phyloP scores from a whole-genome alignment of 352 stramenopile genomes.

The Plasmopara viticola region DNA sequence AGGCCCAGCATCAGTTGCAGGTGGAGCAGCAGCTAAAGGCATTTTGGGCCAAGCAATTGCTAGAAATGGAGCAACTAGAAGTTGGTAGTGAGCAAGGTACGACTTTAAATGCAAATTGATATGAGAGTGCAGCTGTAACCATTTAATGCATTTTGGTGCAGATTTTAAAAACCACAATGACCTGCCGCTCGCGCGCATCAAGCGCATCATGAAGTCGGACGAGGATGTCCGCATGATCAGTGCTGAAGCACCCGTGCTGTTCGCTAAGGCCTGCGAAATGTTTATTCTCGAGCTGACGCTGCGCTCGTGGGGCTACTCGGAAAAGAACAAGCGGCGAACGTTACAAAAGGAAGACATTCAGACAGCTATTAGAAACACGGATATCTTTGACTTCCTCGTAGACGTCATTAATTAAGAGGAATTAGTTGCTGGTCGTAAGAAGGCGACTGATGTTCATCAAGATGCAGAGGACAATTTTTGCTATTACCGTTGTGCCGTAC shows the following conservation, averaged over 20 bases:
- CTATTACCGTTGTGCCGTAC: too few species aligned
- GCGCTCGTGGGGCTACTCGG: conserved; percentile 85
- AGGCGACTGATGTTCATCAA: background rate
- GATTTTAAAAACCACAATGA: conserved; percentile 99
- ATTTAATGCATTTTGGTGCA: conserved; percentile 13
- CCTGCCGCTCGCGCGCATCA: conserved; percentile 97
- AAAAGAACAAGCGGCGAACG: conserved; percentile 88
- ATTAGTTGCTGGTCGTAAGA: background rate
- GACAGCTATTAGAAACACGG: conserved; percentile 96
- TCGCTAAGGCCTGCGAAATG: conserved; percentile 99
- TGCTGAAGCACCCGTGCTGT: conserved; percentile 96
- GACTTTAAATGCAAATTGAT: background rate
- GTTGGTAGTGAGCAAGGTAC: conserved; percentile 90
- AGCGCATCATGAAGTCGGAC: conserved; percentile 99
- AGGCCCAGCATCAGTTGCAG: conserved; percentile 79
- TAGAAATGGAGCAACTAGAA: conserved; percentile 89
- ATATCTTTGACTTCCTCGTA: conserved; percentile 99
- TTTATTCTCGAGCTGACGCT: conserved; percentile 99
- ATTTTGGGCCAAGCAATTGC: conserved; percentile 92
- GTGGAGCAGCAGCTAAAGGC: conserved; percentile 86
- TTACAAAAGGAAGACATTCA: conserved; percentile 98
- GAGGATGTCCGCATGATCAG: conserved; percentile 98
- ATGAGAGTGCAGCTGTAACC: background rate
- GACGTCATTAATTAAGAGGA: conserved; percentile 86
- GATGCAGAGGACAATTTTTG: too few species aligned